These are phyloP conservation scores for Galeopsis tetrahit DNA, from an alignment of 257 asterid species.

Conservation along the genomic window DNA sequence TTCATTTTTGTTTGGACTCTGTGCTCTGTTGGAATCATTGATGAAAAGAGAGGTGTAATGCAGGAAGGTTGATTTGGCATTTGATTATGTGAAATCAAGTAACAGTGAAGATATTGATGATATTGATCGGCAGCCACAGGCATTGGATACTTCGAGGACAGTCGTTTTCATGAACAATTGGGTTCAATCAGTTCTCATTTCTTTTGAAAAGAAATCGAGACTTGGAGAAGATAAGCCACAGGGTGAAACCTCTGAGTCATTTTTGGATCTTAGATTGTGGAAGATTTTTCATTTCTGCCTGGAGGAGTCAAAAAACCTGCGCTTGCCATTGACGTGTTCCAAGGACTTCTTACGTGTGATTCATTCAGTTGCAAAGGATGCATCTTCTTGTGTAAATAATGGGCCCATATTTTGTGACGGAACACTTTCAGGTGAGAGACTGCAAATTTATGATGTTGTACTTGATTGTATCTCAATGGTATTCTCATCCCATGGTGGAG, in stretches of 20 bases:
- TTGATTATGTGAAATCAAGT: constrained; percentile 59
- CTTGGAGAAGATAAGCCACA: constrained; percentile 38
- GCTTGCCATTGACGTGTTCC: constrained; percentile 53
- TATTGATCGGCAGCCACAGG: constrained; percentile 42
- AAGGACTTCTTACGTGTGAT: constrained; percentile 72
- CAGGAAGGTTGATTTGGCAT: constrained; percentile 83
- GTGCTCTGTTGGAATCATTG: constrained; percentile 28
- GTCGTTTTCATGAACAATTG: constrained; percentile 63
- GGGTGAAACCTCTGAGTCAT: constrained; percentile 45
- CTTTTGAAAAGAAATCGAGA: constrained; percentile 62
- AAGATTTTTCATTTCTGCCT: constrained; percentile 70
- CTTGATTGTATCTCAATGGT: constrained; percentile 63
- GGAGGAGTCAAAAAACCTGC: constrained; percentile 67
- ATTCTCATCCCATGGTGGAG: constrained; percentile 76
- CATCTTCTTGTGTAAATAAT: constrained; percentile 36
- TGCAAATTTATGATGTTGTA: constrained; percentile 51
- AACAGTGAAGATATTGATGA: constrained; percentile 36
- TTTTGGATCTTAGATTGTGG: constrained; percentile 80
- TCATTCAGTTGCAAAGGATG: constrained; percentile 56
- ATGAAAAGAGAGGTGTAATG: constrained; percentile 38
- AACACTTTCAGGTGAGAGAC: constrained; percentile 40
- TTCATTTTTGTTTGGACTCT: neutral
- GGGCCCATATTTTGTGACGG: constrained; percentile 30
- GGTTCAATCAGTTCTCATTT: constrained; percentile 70
- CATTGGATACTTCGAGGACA: constrained; percentile 64